Evolutionary conservation across 106 monocot genomes (phyloP).

Genomic region (Hemerocallis citrina): DNA sequence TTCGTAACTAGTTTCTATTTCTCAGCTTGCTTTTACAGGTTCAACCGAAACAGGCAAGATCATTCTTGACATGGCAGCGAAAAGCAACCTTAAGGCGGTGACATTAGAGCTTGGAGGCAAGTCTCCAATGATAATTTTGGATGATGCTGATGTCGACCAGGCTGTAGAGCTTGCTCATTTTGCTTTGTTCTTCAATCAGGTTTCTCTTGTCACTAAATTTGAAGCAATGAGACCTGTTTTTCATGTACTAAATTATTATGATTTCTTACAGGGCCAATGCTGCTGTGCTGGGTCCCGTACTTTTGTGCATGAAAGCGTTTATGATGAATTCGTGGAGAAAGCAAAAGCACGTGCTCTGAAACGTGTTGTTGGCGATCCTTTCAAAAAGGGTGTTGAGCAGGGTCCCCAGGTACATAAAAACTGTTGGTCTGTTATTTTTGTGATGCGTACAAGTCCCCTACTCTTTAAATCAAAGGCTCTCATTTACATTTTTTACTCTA

Average conservation of each 20-base stretch:
- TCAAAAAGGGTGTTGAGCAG: slow-evolving; percentile 85
- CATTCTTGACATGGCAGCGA: slow-evolving; percentile 83
- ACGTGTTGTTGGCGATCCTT: slow-evolving; percentile 89
- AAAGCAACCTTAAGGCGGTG: slow-evolving; percentile 88
- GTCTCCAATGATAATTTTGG: slow-evolving; percentile 70
- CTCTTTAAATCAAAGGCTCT: too few species aligned
- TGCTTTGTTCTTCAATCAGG: slow-evolving; percentile 96
- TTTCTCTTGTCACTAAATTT: slow-evolving; percentile 6
- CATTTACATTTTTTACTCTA: too few species aligned
- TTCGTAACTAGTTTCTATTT: background rate
- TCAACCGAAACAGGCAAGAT: slow-evolving; percentile 86
- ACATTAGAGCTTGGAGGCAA: slow-evolving; percentile 84
- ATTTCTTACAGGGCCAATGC: slow-evolving; percentile 67
- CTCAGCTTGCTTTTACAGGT: slow-evolving; percentile 88
- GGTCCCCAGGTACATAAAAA: slow-evolving; percentile 70
- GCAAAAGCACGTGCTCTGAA: slow-evolving; percentile 68
- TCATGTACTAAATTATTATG: background rate
- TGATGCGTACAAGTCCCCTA: too few species aligned
- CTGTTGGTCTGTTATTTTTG: too few species aligned
- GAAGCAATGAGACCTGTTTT: background rate
- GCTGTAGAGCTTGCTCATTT: slow-evolving; percentile 95
- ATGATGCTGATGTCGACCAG: slow-evolving; percentile 79
- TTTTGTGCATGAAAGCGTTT: slow-evolving; percentile 80
- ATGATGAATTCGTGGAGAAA: slow-evolving; percentile 92
- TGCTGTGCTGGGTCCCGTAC: slow-evolving; percentile 92